A percentile compares a stretch with the other conserved stretches of the same genome.
These are phyloP conservation scores for Bipolaris sorokiniana DNA, from an alignment of 2,329 filamentous ascomycete genomes.

Conservation along the genomic window DNA sequence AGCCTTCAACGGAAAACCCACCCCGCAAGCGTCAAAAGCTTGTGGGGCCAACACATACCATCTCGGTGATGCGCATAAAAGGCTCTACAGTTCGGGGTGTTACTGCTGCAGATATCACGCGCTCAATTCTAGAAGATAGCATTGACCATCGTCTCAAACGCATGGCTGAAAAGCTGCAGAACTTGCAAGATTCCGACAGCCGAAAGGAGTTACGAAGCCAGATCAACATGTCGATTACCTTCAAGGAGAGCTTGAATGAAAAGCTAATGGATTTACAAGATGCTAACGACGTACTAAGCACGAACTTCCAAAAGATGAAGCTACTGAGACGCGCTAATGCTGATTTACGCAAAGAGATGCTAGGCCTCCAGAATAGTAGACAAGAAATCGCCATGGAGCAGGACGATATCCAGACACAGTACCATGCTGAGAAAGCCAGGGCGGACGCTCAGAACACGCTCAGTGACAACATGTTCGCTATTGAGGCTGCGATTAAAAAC, in stretches of 20 bases:
- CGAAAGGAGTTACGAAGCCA: slow-evolving; percentile 52
- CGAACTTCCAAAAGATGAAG: slow-evolving; percentile 54
- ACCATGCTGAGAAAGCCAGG: slow-evolving; percentile 34
- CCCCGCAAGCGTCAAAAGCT: slow-evolving; percentile 38
- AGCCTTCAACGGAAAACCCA: slow-evolving; percentile 28
- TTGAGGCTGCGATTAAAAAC: slow-evolving; percentile 46
- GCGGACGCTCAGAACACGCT: slow-evolving; percentile 36
- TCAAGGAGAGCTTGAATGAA: slow-evolving; percentile 56
- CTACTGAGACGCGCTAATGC: slow-evolving; percentile 54
- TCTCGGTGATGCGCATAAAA: slow-evolving; percentile 49
- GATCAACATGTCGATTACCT: slow-evolving; percentile 56
- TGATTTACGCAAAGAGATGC: slow-evolving; percentile 55
- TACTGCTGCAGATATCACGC: slow-evolving; percentile 60
- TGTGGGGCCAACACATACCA: slow-evolving; percentile 39
- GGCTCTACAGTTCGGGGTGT: slow-evolving; percentile 45
- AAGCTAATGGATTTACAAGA: slow-evolving; percentile 60
- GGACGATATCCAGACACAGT: slow-evolving; percentile 54
- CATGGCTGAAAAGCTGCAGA: slow-evolving; percentile 48
- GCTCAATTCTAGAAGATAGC: slow-evolving; percentile 58
- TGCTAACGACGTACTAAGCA: slow-evolving; percentile 58
- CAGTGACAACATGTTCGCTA: slow-evolving; percentile 43
- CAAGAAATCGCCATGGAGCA: slow-evolving; percentile 58
- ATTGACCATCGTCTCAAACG: slow-evolving; percentile 54
- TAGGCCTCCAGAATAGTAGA: slow-evolving; percentile 56
- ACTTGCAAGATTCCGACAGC: slow-evolving; percentile 50